phyloP scores from a whole-genome alignment of 768 basidiomycete genomes.

The Lactarius evosmus region DNA sequence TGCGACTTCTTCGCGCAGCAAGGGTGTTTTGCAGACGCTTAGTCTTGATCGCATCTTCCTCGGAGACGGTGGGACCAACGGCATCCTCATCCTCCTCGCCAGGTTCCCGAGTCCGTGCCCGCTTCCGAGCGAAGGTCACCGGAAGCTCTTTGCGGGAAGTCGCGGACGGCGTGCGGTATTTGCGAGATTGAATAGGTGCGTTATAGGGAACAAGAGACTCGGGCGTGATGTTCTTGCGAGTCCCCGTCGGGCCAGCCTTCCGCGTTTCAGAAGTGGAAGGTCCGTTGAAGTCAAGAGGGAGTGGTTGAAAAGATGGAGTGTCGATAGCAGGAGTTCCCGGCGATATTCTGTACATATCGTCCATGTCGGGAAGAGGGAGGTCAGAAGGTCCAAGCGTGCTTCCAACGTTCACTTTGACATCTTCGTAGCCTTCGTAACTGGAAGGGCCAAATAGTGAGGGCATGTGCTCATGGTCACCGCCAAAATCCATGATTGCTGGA shows the following conservation, averaged over 20 bases:
- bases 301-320: slow-evolving; percentile 36
- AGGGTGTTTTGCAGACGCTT: slow-evolving; percentile 85
- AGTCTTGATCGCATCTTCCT: slow-evolving; percentile 66
- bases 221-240: slow-evolving; percentile 66
- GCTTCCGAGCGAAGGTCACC: slow-evolving; percentile 64
- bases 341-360: slow-evolving; percentile 47
- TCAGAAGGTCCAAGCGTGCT: slow-evolving; percentile 11
- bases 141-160: slow-evolving; percentile 82
- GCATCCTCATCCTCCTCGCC: slow-evolving; percentile 47
- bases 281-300: slow-evolving; percentile 31
- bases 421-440: slow-evolving; percentile 16
- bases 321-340: slow-evolving; percentile 52
- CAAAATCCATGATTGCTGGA: slow-evolving; percentile 40
- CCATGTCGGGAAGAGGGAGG: slow-evolving; percentile 33
- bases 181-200: slow-evolving; percentile 76
- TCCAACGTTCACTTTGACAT: slow-evolving; percentile 16
- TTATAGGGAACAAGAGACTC: slow-evolving; percentile 62
- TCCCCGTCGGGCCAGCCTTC: slow-evolving; percentile 52
- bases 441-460: slow-evolving; percentile 28
- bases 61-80: slow-evolving; percentile 44
- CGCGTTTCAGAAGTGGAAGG: slow-evolving; percentile 29
- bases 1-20: slow-evolving; percentile 76
- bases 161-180: slow-evolving; percentile 65
- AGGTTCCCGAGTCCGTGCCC: slow-evolving; percentile 47
- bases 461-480: slow-evolving; percentile 36